phyloP scores from a whole-genome alignment of 768 basidiomycete genomes.

The Mycena pura region DNA sequence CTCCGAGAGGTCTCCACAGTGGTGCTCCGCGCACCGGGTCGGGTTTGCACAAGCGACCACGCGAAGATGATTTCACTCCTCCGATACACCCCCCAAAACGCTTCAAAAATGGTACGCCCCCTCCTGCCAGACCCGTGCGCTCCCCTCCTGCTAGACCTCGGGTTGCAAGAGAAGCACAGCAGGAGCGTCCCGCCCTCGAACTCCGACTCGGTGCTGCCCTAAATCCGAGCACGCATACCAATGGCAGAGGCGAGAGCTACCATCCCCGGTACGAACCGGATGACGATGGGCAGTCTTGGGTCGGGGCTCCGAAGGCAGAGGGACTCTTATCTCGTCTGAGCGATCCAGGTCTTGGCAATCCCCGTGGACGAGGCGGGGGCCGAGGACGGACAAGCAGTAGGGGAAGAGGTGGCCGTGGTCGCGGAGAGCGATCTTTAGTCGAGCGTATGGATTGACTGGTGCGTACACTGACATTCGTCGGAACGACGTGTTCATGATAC shows the following conservation, averaged over 20 bases:
- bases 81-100: constrained; percentile 17
- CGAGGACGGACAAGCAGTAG: constrained; percentile 23
- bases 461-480: not conserved
- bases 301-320: not conserved
- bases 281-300: not conserved
- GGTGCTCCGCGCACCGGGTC: not conserved
- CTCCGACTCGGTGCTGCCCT: constrained; percentile 9
- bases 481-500: not conserved
- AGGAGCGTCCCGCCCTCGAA: constrained; percentile 14
- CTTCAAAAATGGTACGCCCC: constrained; percentile 2
- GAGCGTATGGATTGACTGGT: constrained; percentile 19
- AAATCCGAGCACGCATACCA: not conserved
- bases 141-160: not conserved
- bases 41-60: constrained; percentile 16
- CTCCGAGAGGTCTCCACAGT: constrained; percentile 14
- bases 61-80: constrained; percentile 17
- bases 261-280: not conserved
- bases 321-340: constrained; percentile 18
- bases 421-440: constrained; percentile 17
- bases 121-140: not conserved
- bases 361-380: constrained; percentile 20
- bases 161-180: not conserved
- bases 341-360: constrained; percentile 13
- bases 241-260: constrained; percentile 15
- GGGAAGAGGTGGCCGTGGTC: constrained; percentile 23